Base-by-base conservation (phyloP, 2,329 filamentous ascomycete genomes). In the Cladorrhinum sp. region DNA sequence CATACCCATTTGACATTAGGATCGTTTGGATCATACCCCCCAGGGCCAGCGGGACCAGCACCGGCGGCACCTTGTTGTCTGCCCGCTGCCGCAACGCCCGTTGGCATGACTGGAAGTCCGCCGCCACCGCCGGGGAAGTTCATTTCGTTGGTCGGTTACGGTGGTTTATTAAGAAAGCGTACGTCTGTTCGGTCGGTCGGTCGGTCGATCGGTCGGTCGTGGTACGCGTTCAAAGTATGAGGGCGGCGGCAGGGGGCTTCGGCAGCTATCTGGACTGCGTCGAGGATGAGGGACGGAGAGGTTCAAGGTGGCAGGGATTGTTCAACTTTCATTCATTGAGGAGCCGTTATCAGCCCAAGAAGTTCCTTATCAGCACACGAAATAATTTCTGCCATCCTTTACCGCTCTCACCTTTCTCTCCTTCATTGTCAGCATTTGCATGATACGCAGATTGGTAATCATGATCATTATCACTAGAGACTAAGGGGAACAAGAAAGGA, bases 1-100 rank as follows among this genome's bases (percentile, higher is more conserved):
- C 67, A 46, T 55, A 73, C 73, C 71, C 63, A 69, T 65, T 84
- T 84, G 65, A 84, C 74, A 55, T 78, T 79, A 21, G 82, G 79
- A 60, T 85, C 82, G 59, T 81, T 79, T 8, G 75, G 72, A 52
- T 73, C 68, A 42, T 63, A 65, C 72, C 73, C 71, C 70, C 39
- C 67, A 63, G 58, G 62, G 20, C 64, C 64, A 30, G 60, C 65
- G 57, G 59, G 65, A 66, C 60, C 66, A n/a, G 66, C 68, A 63
- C 73, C 71, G 16, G 75, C 42, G 7, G 59, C 59, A 9, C 33
- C 55, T 36, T n/a, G 36, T 21, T 26, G 39, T 28, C 39, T 42
- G n/a, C 54, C 39, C 42, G 54, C 39, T 21, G 52, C 55, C 54
- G 50, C 55, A 54, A n/a, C 52, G 51, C 36, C 57, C 9, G 18